phyloP scores from a whole-genome alignment of 345 rosid species.

The Camelina laxa region DNA sequence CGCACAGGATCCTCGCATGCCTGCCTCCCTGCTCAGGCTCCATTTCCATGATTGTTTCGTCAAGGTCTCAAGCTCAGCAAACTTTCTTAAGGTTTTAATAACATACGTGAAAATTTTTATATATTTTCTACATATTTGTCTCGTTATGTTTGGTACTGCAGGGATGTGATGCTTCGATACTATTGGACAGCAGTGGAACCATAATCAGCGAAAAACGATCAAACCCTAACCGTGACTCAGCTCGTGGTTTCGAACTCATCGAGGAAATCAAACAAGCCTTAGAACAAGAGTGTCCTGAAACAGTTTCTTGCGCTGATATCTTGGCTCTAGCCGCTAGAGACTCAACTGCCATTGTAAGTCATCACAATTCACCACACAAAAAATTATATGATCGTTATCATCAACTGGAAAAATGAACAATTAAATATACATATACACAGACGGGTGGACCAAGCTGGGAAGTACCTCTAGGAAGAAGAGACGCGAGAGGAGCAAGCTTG shows the following conservation, averaged over 20 bases:
- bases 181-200: slow-evolving; percentile 67
- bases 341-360: slow-evolving; percentile 79
- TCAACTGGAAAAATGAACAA: background rate
- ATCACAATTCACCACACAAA: background rate
- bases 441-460: slow-evolving; percentile 89
- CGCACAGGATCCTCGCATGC: slow-evolving; percentile 65
- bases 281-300: slow-evolving; percentile 76
- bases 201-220: slow-evolving; percentile 77
- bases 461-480: slow-evolving; percentile 89
- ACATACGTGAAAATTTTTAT: background rate
- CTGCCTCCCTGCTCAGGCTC: slow-evolving; percentile 76
- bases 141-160: slow-evolving; percentile 24
- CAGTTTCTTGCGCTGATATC: slow-evolving; percentile 86
- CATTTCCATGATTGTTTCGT: slow-evolving; percentile 90
- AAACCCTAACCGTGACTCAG: slow-evolving; percentile 75
- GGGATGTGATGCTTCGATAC: slow-evolving; percentile 88
- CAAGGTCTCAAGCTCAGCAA: slow-evolving; percentile 46
- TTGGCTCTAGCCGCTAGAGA: slow-evolving; percentile 87
- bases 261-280: slow-evolving; percentile 77
- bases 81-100: slow-evolving; percentile 11
- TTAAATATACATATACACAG: slow-evolving; percentile 39
- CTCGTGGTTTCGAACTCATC: slow-evolving; percentile 81
- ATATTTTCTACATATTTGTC: background rate
- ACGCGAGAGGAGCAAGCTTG: slow-evolving; percentile 69
- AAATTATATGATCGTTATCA: background rate